These are phyloP conservation scores for Favolaschia claudopus DNA, from an alignment of 768 basidiomycete species.

Conservation along the genomic window DNA sequence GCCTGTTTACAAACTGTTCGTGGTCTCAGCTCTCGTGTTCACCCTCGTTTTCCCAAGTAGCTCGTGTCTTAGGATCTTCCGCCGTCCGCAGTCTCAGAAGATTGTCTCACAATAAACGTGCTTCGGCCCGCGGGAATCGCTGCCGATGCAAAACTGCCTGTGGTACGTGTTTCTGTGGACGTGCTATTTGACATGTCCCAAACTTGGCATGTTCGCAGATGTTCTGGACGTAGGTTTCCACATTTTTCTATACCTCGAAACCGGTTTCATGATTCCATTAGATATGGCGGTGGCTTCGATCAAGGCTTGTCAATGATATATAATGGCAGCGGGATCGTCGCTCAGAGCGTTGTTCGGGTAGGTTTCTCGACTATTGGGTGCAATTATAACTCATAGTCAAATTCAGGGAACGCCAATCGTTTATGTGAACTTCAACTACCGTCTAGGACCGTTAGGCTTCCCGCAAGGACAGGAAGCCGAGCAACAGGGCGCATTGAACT, in stretches of 20 bases:
- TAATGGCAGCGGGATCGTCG: slow-evolving; percentile 37
- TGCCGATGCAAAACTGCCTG: background rate
- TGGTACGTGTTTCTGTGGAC: background rate
- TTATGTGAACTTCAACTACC: slow-evolving; percentile 57
- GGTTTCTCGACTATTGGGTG: background rate
- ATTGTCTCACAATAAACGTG: slow-evolving; percentile 52
- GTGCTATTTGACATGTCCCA: background rate
- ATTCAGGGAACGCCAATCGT: slow-evolving; percentile 48
- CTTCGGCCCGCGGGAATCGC: slow-evolving; percentile 40
- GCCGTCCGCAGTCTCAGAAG: slow-evolving; percentile 36
- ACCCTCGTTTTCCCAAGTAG: slow-evolving; percentile 35
- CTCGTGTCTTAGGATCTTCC: slow-evolving; percentile 49
- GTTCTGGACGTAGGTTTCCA: slow-evolving; percentile 6
- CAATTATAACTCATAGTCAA: background rate
- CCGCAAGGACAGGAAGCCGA: slow-evolving; percentile 48
- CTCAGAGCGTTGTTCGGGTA: slow-evolving; percentile 33
- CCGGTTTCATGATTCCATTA: background rate
- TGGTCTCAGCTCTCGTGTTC: background rate
- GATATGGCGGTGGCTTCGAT: slow-evolving; percentile 33
- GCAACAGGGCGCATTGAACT: slow-evolving; percentile 41
- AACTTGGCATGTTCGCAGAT: background rate
- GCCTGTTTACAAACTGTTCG: slow-evolving; percentile 47
- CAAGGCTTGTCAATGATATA: slow-evolving; percentile 27
- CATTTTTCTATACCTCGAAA: background rate
- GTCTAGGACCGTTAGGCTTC: slow-evolving; percentile 57